phyloP scores from a whole-genome alignment of 148 eudicot genomes.

The Euryodendron excelsum region DNA sequence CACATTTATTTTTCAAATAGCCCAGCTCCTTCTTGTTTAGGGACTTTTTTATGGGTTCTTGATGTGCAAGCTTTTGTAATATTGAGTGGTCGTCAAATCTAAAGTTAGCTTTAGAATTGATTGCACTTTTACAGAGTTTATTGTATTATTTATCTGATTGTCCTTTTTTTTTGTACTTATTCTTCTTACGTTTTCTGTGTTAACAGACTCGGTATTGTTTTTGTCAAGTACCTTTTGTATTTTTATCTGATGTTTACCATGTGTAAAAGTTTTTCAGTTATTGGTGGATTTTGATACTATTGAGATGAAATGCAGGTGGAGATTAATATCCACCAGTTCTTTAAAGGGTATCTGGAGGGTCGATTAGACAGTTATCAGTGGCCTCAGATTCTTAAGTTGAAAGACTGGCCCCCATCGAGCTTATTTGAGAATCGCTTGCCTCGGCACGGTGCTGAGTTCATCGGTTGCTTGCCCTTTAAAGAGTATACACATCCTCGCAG shows the following conservation, averaged over 20 bases:
- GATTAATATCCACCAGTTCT: conserved; percentile 53
- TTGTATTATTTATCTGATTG: neutral
- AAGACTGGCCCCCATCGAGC: conserved; percentile 71
- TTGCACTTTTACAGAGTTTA: neutral
- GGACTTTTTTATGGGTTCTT: neutral
- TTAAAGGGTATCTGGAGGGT: conserved; percentile 49
- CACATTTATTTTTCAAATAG: neutral
- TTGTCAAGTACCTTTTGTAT: neutral
- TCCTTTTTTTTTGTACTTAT: neutral
- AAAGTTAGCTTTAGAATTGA: neutral
- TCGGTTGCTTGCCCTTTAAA: conserved; percentile 64
- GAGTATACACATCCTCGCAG: conserved; percentile 59
- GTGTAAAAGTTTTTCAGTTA: neutral
- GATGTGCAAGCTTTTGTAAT: neutral
- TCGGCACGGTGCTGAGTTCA: conserved; percentile 64
- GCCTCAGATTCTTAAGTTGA: conserved; percentile 62
- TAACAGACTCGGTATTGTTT: neutral
- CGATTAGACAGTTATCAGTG: conserved; percentile 31
- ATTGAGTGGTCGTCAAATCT: neutral
- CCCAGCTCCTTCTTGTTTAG: neutral
- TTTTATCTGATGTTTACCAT: neutral
- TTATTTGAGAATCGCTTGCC: conserved; percentile 54
- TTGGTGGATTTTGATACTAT: neutral
- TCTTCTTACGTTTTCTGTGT: neutral
- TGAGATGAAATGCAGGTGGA: conserved; percentile 28